Base-by-base conservation (phyloP, 1,284 basidiomycete genomes). In the Cronartium quercuum region DNA sequence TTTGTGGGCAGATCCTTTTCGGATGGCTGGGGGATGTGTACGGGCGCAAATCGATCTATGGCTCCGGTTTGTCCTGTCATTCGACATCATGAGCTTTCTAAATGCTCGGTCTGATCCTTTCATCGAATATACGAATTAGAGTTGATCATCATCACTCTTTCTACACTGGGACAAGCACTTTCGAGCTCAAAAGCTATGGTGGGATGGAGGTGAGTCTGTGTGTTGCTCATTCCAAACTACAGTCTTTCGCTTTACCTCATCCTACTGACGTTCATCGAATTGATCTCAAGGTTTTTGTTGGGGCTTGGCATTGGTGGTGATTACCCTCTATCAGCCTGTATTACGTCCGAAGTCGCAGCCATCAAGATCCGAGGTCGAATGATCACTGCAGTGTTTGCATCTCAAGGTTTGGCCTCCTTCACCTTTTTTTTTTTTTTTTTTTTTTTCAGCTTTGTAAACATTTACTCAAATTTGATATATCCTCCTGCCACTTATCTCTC, bases 311-410 rank as follows among this genome's bases (percentile, higher is more conserved):
- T 92, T 5, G 91, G 91, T 38, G 91, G 91, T 57, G 91, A 92
- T 82, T 91, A 91, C 80, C 90, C 90, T 13, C 89, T 91, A 88
- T 85, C 84, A 0, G 83, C 85, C 42, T 82, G 82, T 76, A 84
- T 84, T 79, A 84, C 84, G 34, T 84, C 84, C 41, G 91, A 93
- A 80, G 92, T 91, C 79, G 88, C 91, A 3, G 85, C 89, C 0
- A 88, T 87, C 42, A 85, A 86, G 76, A 89, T 88, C 71, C 86
- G 90, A 35, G 90, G 90, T 6, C 88, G 88, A 0, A 85, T 91
- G 82, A 85, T 91, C 44, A 84, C 87, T 40, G 69, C 69, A 24
- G 69, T 71, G 3, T 71, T 71, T 64, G 64, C 77, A 61, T 74
- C 61, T 42, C 62, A 55, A 68, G 34, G 69, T 71, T 21, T 15